Evolutionary conservation across 768 basidiomycete species (phyloP), one percentile per base, ranked within the genome.

Genomic region (Amanita exitialis): DNA sequence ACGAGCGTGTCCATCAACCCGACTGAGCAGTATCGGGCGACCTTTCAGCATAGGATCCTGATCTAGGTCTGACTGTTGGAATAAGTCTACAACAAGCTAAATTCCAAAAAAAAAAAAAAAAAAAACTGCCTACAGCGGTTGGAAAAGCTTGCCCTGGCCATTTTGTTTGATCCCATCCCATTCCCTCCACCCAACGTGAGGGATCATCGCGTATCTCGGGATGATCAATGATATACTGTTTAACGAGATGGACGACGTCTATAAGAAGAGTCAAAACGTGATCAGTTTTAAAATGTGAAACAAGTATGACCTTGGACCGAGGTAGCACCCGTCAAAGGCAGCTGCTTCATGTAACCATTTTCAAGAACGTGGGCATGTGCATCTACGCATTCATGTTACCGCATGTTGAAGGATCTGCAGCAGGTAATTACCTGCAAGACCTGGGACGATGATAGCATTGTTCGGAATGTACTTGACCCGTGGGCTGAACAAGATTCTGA

Each of bases 131-230:
- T 58, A 89, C 90, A 1, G 87, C 82, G 28, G 75, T 80, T 2
- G 91, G 91, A 56, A 90, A 93, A 20, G 71, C 61, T 7, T 69
- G 63, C 9, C 69, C 72, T 6, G 73, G 56, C 87, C 87, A 90
- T 52, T 76, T 73, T 1, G 86, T 95, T 65, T 98, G 92, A 60
- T 98, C 90, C 93, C 94, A 98, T 4, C 94, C 94, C 70, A 86
- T 78, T 9, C 91, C 93, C 57, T 82, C 71, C 37, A 96, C 78
- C 90, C 90, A 96, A 4, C 60, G 67, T 3, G 73, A 67, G 2
- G 66, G 69, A 58, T 87, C 75, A 3, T 72, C 61, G 1, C 68
- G 61, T 5, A 84, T 62, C 35, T 80, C 79, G 0, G 85, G 79
- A 47, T 80, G 77, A 0, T 71, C 63, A 3, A 68, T 59, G 50